These are phyloP conservation scores for Aspergillus sp. DNA, from an alignment of 2,329 filamentous ascomycete species.

Conservation along the genomic window DNA sequence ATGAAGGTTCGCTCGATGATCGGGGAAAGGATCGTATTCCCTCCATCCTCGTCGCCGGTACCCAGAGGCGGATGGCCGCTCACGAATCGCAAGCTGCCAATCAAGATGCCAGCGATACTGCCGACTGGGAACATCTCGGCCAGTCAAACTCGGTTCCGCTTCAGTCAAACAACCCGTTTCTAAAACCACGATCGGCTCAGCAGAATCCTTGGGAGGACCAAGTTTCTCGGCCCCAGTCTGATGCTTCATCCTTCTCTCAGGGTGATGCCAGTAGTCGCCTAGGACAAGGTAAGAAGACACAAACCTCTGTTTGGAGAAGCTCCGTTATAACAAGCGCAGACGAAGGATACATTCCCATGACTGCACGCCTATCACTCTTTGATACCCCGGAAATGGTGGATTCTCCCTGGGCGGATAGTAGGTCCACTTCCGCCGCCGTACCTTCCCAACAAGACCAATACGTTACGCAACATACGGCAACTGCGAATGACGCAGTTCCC, in stretches of 20 bases:
- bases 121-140: slow-evolving; percentile 20
- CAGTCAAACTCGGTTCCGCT: slow-evolving; percentile 24
- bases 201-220: slow-evolving; percentile 19
- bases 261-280: slow-evolving; percentile 25
- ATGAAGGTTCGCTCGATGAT: slow-evolving; percentile 4
- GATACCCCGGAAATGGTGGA: slow-evolving; percentile 25
- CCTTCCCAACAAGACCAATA: slow-evolving; percentile 1
- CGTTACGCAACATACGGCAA: background rate
- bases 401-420: slow-evolving; percentile 26
- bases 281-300: slow-evolving; percentile 29
- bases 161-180: slow-evolving; percentile 40
- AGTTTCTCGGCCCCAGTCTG: slow-evolving; percentile 13
- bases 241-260: slow-evolving; percentile 17
- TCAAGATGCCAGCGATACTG: slow-evolving; percentile 7
- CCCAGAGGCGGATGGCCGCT: slow-evolving; percentile 19
- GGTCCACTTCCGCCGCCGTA: slow-evolving; percentile 10
- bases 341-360: slow-evolving; percentile 41
- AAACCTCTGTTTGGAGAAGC: background rate
- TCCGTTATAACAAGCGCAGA: slow-evolving; percentile 13
- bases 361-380: slow-evolving; percentile 36
- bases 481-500: background rate
- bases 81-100: slow-evolving; percentile 18
- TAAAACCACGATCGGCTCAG: slow-evolving; percentile 27
- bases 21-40: slow-evolving; percentile 17
- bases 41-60: slow-evolving; percentile 20